phyloP scores from a whole-genome alignment of 495 filamentous ascomycete genomes.

The Talaromyces borbonicus region DNA sequence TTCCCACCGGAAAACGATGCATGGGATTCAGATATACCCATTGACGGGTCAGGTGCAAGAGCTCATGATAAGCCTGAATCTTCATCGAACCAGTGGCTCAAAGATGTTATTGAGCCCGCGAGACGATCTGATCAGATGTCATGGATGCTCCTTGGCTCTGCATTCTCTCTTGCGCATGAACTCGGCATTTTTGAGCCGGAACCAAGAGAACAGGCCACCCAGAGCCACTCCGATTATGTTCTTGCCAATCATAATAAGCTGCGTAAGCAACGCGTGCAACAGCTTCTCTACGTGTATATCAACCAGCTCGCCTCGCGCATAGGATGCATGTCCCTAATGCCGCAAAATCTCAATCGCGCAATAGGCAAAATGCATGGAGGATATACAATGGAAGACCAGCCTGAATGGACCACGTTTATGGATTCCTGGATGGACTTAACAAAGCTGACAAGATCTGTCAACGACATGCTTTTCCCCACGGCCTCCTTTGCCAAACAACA shows the following conservation, averaged over 20 bases:
- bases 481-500: conserved; percentile 41
- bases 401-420: conserved; percentile 36
- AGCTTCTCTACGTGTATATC: conserved; percentile 43
- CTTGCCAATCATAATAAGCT: conserved; percentile 29
- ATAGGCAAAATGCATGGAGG: conserved; percentile 15
- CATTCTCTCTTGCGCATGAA: conserved; percentile 41
- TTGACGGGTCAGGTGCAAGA: conserved; percentile 12
- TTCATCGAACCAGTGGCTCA: conserved; percentile 30
- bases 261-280: conserved; percentile 34
- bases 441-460: conserved; percentile 42
- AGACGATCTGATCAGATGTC: conserved; percentile 47
- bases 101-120: conserved; percentile 43
- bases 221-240: conserved; percentile 19
- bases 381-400: conserved; percentile 2
- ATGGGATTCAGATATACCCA: conserved; percentile 32
- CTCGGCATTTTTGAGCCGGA: conserved; percentile 41
- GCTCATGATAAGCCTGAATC: conserved; percentile 2
- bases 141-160: conserved; percentile 45
- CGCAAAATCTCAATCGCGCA: conserved; percentile 37
- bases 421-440: conserved; percentile 45
- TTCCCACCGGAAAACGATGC: conserved; percentile 43
- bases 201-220: conserved; percentile 14
- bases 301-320: conserved; percentile 45
- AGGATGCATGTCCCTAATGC: conserved; percentile 43
- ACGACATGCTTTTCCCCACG: conserved; percentile 44